A percentile compares a stretch with the other conserved stretches of the same genome.
Evolutionary conservation across 2,329 filamentous ascomycete genomes (phyloP).

Genomic region (Fusarium redolens): DNA sequence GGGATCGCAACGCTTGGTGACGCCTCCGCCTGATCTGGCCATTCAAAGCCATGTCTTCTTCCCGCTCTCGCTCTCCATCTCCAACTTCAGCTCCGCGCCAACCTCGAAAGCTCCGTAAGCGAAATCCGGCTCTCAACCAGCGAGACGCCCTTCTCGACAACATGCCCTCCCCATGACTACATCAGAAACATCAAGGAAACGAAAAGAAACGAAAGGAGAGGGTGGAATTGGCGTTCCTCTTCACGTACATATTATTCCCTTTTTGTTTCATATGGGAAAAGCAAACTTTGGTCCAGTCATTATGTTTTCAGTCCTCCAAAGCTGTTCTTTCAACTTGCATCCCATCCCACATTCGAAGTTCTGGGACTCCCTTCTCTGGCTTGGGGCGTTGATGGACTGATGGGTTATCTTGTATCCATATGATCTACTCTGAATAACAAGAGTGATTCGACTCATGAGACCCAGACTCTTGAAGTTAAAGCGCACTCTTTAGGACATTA

Average conservation of each 20-base stretch:
- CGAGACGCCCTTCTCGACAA: constrained; percentile 37
- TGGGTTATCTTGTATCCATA: constrained; percentile 12
- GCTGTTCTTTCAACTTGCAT: not conserved
- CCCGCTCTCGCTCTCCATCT: constrained; percentile 27
- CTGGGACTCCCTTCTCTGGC: not conserved
- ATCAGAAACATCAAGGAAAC: not conserved
- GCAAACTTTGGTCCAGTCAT: constrained; percentile 15
- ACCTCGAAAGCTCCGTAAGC: constrained; percentile 46
- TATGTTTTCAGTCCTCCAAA: constrained; percentile 1
- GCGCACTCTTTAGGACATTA: not conserved
- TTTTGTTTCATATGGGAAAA: constrained; percentile 16
- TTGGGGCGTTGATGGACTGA: constrained; percentile 13
- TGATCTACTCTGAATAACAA: constrained; percentile 13
- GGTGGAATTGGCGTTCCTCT: constrained; percentile 6
- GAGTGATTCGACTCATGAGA: not conserved
- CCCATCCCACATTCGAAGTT: not conserved
- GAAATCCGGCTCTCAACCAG: constrained; percentile 31
- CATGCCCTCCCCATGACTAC: constrained; percentile 16
- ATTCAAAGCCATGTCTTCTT: constrained; percentile 32
- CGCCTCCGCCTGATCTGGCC: constrained; percentile 40
- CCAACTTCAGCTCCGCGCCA: constrained; percentile 24
- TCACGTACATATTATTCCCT: constrained; percentile 27
- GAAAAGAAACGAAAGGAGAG: not conserved
- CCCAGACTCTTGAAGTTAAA: not conserved
- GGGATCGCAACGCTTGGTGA: constrained; percentile 93